These are phyloP conservation scores for Westerdykella sp. DNA, from an alignment of 2,329 filamentous ascomycete species.

Conservation along the genomic window DNA sequence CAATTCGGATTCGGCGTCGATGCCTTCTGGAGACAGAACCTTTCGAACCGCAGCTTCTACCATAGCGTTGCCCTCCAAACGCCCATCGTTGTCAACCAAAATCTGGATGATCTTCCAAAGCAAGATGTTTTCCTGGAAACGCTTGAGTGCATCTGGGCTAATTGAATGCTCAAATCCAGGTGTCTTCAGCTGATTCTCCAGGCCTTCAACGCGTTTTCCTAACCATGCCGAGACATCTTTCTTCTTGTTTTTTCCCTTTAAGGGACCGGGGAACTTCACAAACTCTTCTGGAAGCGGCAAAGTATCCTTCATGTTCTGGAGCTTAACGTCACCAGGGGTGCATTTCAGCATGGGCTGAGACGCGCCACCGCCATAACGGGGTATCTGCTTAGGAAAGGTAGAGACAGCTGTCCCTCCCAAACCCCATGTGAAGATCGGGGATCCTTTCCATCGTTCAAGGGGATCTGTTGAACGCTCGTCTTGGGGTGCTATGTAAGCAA, in stretches of 20 bases:
- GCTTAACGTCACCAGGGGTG: slow-evolving; percentile 72
- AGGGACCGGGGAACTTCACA: slow-evolving; percentile 79
- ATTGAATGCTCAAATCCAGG: slow-evolving; percentile 46
- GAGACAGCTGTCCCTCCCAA: slow-evolving; percentile 77
- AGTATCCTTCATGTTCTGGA: slow-evolving; percentile 69
- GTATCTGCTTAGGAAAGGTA: slow-evolving; percentile 82
- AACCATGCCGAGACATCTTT: slow-evolving; percentile 87
- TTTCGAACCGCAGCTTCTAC: slow-evolving; percentile 70
- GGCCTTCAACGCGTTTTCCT: slow-evolving; percentile 62
- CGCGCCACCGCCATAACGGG: slow-evolving; percentile 73
- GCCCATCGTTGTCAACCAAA: slow-evolving; percentile 80
- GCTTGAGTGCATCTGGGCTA: slow-evolving; percentile 57
- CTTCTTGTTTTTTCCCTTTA: slow-evolving; percentile 89
- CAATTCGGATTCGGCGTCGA: slow-evolving; percentile 14
- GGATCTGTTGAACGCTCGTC: slow-evolving; percentile 61
- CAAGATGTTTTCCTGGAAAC: slow-evolving; percentile 70
- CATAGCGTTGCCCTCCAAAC: slow-evolving; percentile 63
- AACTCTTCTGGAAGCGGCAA: slow-evolving; percentile 65
- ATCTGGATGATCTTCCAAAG: slow-evolving; percentile 81
- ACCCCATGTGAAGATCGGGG: slow-evolving; percentile 81
- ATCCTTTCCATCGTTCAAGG: slow-evolving; percentile 83
- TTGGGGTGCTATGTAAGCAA: slow-evolving; percentile 52
- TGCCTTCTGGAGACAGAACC: slow-evolving; percentile 59
- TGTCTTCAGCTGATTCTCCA: slow-evolving; percentile 52
- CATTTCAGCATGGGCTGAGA: slow-evolving; percentile 71